Base-by-base conservation (phyloP, 2,329 filamentous ascomycete genomes). In the Curvularia verruculosa region DNA sequence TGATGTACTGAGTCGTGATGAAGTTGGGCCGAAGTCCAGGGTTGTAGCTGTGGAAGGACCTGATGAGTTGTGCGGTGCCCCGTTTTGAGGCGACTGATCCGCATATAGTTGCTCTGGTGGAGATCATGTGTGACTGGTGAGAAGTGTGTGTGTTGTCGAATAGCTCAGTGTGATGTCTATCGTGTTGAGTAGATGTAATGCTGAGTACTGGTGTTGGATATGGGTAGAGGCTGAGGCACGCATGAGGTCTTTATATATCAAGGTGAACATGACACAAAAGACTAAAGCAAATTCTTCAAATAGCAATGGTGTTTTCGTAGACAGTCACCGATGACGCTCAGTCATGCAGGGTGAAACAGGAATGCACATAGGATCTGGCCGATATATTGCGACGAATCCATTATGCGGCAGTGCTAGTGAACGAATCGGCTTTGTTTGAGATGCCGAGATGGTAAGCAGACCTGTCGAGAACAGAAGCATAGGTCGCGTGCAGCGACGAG, bases 61-160 rank as follows among this genome's bases (percentile, higher is more conserved):
- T 76, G 64, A 77, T 63, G 46, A 79, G 47, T 36, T 77, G 73
- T 54, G 73, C 64, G 50, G 76, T 72, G 34, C 73, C 72, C 54
- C 72, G 72, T 64, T 71, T 76, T 24, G 77, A 70, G 49, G 74
- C 66, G 28, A 74, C 53, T 43, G 73, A 60, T 50, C 68, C 59
- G 41, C 65, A 54, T 49, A 65, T 60, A 51, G 66, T 59, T 56
- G 55, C 52, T 59, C 60, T 66, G 31, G 67, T 64, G 3, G 69
- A 66, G 50, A 75, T 69, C 71, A 75, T 75, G 43, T 55, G 46
- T 63, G 57, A 45, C 53, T 48, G 43, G 52, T n/a, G 44, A 54
- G 47, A 54, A 39, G 29, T 40, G 45, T 45, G 15, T 65, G 26
- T 59, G 39, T 26, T 59, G 39, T 26, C 40, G 50, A 39, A 48